Percentiles rank a stretch among this genome's conserved stretches.
Conservation (phyloP, 2,329 filamentous ascomycete genomes). For the Cadophora gregata region DNA sequence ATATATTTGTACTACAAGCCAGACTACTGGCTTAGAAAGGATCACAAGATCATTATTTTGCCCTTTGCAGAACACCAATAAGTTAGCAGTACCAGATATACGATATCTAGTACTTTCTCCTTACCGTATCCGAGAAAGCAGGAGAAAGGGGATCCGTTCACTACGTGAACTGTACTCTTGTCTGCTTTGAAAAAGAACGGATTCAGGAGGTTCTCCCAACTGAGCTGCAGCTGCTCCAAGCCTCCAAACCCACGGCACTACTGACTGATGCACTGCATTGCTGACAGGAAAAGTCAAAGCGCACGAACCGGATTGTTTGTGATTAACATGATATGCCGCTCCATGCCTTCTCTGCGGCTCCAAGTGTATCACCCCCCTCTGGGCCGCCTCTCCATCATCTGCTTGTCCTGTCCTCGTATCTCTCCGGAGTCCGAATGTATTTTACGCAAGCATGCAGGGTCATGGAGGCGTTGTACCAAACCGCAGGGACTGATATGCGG, state of each 20-base stretch:
- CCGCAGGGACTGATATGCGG: constrained; percentile 6
- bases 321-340: neutral
- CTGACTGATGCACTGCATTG: neutral
- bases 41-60: constrained; percentile 1
- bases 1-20: neutral
- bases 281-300: constrained; percentile 4
- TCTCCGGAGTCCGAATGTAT: neutral
- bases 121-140: neutral
- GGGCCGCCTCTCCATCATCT: neutral
- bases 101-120: neutral
- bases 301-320: neutral
- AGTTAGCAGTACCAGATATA: neutral
- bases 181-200: neutral
- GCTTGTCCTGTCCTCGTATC: no score
- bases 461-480: constrained; percentile 1
- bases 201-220: neutral
- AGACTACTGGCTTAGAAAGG: neutral
- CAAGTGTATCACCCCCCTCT: constrained; percentile 10
- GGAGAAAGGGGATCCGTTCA: neutral
- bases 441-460: neutral
- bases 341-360: constrained; percentile 28
- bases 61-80: neutral
- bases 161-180: neutral
- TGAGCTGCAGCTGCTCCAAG: neutral
- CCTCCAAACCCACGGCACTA: neutral